Conservation (phyloP, 805 yeast genomes). For the Lipomyces sp. region DNA sequence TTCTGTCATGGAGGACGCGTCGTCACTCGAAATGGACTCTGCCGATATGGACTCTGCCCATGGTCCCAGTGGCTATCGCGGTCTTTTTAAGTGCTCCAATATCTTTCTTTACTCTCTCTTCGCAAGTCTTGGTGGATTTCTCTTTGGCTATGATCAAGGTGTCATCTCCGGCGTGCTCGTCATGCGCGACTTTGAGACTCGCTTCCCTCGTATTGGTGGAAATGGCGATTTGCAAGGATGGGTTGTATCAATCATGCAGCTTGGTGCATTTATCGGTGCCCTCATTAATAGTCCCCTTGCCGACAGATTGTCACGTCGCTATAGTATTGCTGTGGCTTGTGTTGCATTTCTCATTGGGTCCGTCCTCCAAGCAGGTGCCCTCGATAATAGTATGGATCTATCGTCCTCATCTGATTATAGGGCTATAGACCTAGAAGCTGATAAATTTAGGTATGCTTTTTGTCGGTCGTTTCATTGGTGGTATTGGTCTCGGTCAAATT, state of each 20-base stretch:
- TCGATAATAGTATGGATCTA: conserved; percentile 15
- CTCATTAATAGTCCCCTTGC: conserved; percentile 33
- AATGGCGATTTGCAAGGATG: conserved; percentile 36
- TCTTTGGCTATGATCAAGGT: conserved; percentile 44
- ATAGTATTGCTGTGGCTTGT: conserved; percentile 32
- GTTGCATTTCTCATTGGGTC: conserved; percentile 31
- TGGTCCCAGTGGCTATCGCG: conserved; percentile 34
- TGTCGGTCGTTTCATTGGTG: conserved; percentile 59
- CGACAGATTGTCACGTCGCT: conserved; percentile 34
- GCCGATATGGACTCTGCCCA: conserved; percentile 16
- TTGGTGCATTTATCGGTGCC: conserved; percentile 38
- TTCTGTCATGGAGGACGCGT: background rate
- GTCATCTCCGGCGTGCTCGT: conserved; percentile 41
- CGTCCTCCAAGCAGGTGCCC: conserved; percentile 32
- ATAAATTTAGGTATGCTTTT: conserved; percentile 42
- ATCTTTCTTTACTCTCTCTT: conserved; percentile 40
- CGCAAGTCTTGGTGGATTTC: conserved; percentile 43
- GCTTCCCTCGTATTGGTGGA: conserved; percentile 32
- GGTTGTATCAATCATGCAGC: conserved; percentile 36
- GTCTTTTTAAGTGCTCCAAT: conserved; percentile 35
- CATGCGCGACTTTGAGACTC: conserved; percentile 37
- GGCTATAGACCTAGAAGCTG: background rate
- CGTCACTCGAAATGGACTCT: background rate
- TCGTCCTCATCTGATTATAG: too few relatives aligned
- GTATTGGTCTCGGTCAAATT: conserved; percentile 60